Evolutionary conservation across 768 basidiomycete species (phyloP), one percentile per base, ranked within the genome.

Genomic region (Sistotremastrum niveocremeum): DNA sequence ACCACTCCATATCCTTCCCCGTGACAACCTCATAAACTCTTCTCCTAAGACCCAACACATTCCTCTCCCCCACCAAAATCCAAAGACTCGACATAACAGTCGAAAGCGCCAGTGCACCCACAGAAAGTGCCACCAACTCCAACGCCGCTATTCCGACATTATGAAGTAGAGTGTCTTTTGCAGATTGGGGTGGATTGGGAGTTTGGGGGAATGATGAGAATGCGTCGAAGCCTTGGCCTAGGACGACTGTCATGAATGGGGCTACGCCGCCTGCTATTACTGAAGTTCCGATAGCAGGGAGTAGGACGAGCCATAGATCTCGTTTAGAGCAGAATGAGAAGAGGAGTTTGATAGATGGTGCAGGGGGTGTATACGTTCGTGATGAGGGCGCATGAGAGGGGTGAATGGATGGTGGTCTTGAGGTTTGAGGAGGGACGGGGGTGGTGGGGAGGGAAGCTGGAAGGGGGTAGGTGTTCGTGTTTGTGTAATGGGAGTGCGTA

Each of bases 51-150:
- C 71, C 69, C 52, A 79, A 65, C 5, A 80, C 77, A 51, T 88
- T 86, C 47, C 76, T 67, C 60, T 97, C 94, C 3, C 88, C 90
- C 4, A 81, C 76, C 67, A 79, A 77, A 41, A 90, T 85, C 94
- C 94, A 98, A 7, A 94, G 61, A 30, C 69, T 71, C 41, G 79
- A 79, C 2, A 83, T 86, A 48, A 83, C 53, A 51, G 83, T 84
- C 56, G 83, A 84, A 46, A 90, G 66, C 2, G 74, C 59, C 31
- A 95, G 66, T 1, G 81, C 75, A 9, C 74, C 81, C 3, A 76
- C 57, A 2, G 77, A 81, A 1, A 91, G 64, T 7, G 64, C 79
- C 6, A 85, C 57, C 7, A 89, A 74, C 57, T 84, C 66, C 20
- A 88, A 47, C 0, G 84, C 77, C 7, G 76, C 72, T 4, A 74